Conservation (phyloP, 805 yeast species). For the Teunomyces cretensis region DNA sequence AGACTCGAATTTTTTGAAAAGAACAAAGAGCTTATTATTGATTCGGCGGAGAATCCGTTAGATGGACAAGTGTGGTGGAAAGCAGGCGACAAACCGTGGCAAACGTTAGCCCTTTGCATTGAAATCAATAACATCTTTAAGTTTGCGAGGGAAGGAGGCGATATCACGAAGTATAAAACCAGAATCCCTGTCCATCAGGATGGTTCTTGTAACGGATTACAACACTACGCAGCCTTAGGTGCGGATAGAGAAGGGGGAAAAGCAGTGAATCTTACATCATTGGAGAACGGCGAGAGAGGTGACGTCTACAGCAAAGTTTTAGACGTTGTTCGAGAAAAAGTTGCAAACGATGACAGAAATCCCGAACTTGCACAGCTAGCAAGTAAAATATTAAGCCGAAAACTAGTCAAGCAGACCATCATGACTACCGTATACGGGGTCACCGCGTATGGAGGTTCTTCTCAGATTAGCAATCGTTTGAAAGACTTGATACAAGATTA, state of each 20-base stretch:
- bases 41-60: slow-evolving; percentile 30
- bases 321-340: slow-evolving; percentile 18
- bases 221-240: slow-evolving; percentile 46
- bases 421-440: slow-evolving; percentile 50
- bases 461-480: slow-evolving; percentile 28
- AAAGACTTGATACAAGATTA: slow-evolving; percentile 20
- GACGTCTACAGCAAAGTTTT: slow-evolving; percentile 38
- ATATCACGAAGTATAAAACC: slow-evolving; percentile 20
- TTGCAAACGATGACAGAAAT: slow-evolving; percentile 4
- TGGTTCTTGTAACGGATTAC: slow-evolving; percentile 48
- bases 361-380: neutral
- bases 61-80: slow-evolving; percentile 34
- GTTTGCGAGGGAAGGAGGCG: slow-evolving; percentile 15
- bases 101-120: slow-evolving; percentile 32
- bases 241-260: slow-evolving; percentile 34
- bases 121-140: slow-evolving; percentile 26
- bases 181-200: slow-evolving; percentile 43
- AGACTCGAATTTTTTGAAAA: slow-evolving; percentile 26
- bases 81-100: slow-evolving; percentile 41
- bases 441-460: slow-evolving; percentile 34
- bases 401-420: slow-evolving; percentile 40
- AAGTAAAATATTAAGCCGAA: slow-evolving; percentile 16
- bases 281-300: slow-evolving; percentile 14
- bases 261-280: slow-evolving; percentile 38
- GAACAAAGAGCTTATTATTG: slow-evolving; percentile 19